Conservation (phyloP, 495 filamentous ascomycete species). For the Penicillium daleae region DNA sequence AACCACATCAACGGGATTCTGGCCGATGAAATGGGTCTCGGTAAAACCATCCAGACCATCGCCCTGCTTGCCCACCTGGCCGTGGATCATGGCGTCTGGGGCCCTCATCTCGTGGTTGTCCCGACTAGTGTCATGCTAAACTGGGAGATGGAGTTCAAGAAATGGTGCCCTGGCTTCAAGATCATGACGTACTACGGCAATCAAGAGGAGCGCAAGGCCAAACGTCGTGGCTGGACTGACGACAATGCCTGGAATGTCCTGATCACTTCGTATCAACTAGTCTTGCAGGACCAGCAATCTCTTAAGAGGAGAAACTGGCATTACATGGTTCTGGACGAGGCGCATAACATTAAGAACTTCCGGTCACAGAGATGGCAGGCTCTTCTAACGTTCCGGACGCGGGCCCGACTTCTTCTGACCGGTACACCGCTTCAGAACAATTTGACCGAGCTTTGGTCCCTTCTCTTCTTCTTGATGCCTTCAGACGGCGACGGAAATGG, state of each 20-base stretch:
- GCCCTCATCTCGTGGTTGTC: conserved; percentile 93
- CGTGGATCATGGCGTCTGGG: conserved; percentile 90
- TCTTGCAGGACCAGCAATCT: conserved; percentile 91
- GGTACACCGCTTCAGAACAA: conserved; percentile 98
- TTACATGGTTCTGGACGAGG: conserved; percentile 98
- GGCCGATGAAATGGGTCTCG: conserved; percentile 99
- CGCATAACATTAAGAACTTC: conserved; percentile 99
- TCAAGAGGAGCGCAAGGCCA: conserved; percentile 86
- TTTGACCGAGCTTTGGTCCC: conserved; percentile 93
- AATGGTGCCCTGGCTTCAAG: conserved; percentile 98
- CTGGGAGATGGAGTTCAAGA: conserved; percentile 99
- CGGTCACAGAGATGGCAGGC: conserved; percentile 96
- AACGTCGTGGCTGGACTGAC: conserved; percentile 88
- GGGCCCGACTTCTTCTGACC: conserved; percentile 84
- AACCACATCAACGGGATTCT: conserved; percentile 95
- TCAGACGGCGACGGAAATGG: conserved; percentile 72
- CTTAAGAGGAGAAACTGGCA: conserved; percentile 94
- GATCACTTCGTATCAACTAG: conserved; percentile 95
- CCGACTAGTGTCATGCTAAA: conserved; percentile 99
- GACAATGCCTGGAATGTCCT: conserved; percentile 93
- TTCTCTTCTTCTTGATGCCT: conserved; percentile 94
- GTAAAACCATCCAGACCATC: conserved; percentile 99
- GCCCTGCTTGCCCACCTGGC: conserved; percentile 92
- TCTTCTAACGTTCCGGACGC: conserved; percentile 86
- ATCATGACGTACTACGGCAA: conserved; percentile 96